A percentile compares a stretch with the other conserved stretches of the same genome.
These are phyloP conservation scores for Oryza meyeriana DNA, from an alignment of 176 grass and related monocot genomes.

Conservation along the genomic window DNA sequence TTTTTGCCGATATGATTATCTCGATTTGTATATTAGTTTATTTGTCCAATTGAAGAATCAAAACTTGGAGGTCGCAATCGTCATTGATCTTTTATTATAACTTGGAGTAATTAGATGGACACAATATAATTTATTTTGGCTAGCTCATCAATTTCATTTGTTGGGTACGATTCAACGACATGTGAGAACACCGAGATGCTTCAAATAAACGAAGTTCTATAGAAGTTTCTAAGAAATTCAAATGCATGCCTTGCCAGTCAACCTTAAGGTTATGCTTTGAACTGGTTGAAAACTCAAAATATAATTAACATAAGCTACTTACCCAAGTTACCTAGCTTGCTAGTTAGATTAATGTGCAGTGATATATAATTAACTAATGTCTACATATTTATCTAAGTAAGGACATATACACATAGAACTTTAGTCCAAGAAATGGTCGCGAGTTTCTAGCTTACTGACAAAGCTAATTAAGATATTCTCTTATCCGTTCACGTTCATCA, in stretches of 20 bases:
- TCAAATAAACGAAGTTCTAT: background rate
- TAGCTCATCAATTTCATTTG: background rate
- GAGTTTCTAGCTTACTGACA: background rate
- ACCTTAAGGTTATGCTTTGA: constrained; percentile 6
- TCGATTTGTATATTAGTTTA: background rate
- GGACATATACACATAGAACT: background rate
- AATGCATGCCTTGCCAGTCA: constrained; percentile 17
- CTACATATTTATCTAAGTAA: background rate
- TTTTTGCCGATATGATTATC: too few species aligned
- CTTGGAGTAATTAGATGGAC: background rate
- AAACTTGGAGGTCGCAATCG: background rate
- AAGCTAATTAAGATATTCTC: background rate
- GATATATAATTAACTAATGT: background rate
- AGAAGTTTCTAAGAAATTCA: constrained; percentile 24
- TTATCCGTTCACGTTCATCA: background rate
- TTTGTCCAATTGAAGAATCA: background rate
- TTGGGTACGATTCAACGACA: background rate
- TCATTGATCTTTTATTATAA: background rate
- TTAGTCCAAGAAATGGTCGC: background rate
- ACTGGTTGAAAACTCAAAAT: background rate
- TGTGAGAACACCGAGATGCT: constrained; percentile 28
- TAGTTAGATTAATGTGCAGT: background rate
- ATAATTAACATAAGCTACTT: background rate
- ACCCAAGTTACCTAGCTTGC: background rate
- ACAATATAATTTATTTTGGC: background rate